Base-by-base conservation (phyloP, 306 rosid genomes). In the Arachis hypogaea region DNA sequence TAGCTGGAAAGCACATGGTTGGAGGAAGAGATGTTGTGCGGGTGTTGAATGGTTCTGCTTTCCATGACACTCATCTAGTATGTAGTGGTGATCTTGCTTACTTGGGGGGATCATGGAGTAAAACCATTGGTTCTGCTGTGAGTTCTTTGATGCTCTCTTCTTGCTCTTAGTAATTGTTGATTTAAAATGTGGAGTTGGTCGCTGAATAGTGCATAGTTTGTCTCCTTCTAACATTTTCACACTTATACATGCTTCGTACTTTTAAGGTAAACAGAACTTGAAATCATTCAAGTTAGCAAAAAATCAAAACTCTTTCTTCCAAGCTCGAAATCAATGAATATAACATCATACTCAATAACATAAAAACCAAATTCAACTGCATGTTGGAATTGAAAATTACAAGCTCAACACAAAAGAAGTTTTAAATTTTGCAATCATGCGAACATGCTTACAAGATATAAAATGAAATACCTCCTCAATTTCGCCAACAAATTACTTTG, bases 51-150 rank as follows among this genome's bases (percentile, higher is more conserved):
- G 49, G 81, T 67, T 94, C 97, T 0, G 97, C 99, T 44, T 94
- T 94, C 76, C 99, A 94, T 40, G 99, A 94, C 73, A 94, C 90
- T 36, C 84, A 77, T 52, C 87, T 94, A 57, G 97, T 94, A 66
- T 94, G 97, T 68, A 71, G 86, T 69, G 97, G 97, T 5, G 96
- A 94, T 78, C 91, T 94, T 72, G 88, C 97, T 73, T 94, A 94
- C 77, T 81, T 94, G 88, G 99, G 97, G 42, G 99, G 94, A 51
- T 94, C 97, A 64, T 94, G 99, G 97, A 91, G 90, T 73, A 94
- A 87, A 77, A 84, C 86, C 42, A 85, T 94, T 78, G 85, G 97
- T 77, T 92, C 85, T 62, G 97, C 93, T 11, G 99, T 94, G 76
- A 89, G 99, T 86, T 64, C 12, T 38, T 77, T 12, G 14, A 0